Evolutionary conservation across 306 rosid species (phyloP), one percentile per base, ranked within the genome.

Genomic region (Amphicarpaea edgeworthii): DNA sequence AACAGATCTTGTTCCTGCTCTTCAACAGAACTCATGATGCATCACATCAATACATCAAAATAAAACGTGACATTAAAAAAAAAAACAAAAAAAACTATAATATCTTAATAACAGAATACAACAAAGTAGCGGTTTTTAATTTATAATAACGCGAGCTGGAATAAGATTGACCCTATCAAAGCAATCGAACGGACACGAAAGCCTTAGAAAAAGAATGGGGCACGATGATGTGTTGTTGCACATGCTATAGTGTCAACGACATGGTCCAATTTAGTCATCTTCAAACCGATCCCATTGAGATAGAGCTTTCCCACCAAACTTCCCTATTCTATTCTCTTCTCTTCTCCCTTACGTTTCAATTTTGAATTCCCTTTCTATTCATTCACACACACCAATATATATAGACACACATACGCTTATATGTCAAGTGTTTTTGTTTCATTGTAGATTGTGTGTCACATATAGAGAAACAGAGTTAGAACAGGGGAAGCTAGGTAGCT

Each of bases 221-320:
- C 60, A 40, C 0, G 6, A 0, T 49, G 64, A 3, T 5, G 43
- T 15, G 57, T 19, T 15, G 57, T 19, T 38, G 40, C 41, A 66
- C 66, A 68, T 9, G 24, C n/a, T 7, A 24, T 40, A 12, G 6
- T 47, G 86, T 71, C 80, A 72, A 83, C 79, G 61, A 79, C 82
- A 8, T 43, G 86, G 93, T 84, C 93, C 86, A 77, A 86, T 61
- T 54, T 76, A 72, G 90, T 86, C 83, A 34, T 63, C 82, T 74
- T 75, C 65, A 72, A 77, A 71, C 78, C 30, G 51, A 82, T 78
- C 83, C 83, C 89, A 42, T 42, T 60, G 54, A 70, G 70, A 34
- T 47, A 50, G 73, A 87, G 53, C 53, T 78, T 81, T 79, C 73
- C 84, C 77, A 86, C 95, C 93, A 75, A 87, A 86, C 86, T 84